Percentiles rank a stretch among this genome's conserved stretches.
Evolutionary conservation across 257 asterid genomes (phyloP).

Genomic region (Gardenia jasminoides): DNA sequence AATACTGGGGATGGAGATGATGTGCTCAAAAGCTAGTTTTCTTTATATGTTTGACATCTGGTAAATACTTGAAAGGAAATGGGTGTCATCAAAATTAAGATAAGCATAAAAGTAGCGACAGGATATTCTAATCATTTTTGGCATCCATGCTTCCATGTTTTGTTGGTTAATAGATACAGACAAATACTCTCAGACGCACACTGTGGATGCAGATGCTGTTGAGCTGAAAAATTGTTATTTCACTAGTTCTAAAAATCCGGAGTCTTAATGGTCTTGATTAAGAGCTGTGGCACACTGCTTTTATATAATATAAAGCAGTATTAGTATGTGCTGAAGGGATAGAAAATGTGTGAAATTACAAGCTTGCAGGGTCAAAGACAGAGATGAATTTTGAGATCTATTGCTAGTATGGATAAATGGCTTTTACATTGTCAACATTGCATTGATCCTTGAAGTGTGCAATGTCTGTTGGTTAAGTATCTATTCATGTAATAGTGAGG

Average conservation of each 20-base stretch:
- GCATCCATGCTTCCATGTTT: not conserved
- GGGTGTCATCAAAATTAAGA: not conserved
- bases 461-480: not conserved
- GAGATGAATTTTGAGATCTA: not conserved
- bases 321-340: not conserved
- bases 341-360: not conserved
- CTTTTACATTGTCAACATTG: not conserved
- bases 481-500: not conserved
- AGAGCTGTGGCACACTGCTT: not conserved
- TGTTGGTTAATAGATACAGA: not conserved
- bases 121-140: not conserved
- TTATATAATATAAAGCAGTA: not conserved
- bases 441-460: not conserved
- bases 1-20: not conserved
- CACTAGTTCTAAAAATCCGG: not conserved
- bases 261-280: not conserved
- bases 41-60: not conserved
- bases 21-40: not conserved
- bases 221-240: too few relatives aligned
- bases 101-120: not conserved
- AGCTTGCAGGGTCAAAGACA: not conserved
- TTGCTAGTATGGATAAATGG: not conserved
- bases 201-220: not conserved
- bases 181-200: not conserved
- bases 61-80: too few relatives aligned